These are phyloP conservation scores for Carpediemonas membranifera DNA, from an alignment of 78 protist species.

Conservation along the genomic window DNA sequence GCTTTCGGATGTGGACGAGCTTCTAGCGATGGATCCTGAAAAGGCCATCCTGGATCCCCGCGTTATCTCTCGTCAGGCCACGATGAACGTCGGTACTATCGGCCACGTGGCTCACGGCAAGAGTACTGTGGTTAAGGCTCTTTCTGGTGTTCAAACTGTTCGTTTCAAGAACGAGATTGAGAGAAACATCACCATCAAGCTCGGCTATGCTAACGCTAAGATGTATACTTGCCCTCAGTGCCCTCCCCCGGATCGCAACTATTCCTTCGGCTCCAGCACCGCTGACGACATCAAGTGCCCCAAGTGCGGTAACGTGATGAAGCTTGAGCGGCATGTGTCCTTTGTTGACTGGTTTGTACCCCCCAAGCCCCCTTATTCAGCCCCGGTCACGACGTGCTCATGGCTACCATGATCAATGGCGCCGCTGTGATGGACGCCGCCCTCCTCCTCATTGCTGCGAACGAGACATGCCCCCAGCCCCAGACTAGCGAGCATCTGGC, in stretches of 20 bases:
- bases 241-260: conserved; percentile 51
- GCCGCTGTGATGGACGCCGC: conserved; percentile 99
- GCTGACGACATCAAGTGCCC: neutral
- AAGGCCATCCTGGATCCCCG: conserved; percentile 74
- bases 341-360: conserved; percentile 75
- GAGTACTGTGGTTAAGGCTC: conserved; percentile 95
- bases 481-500: conserved; percentile 87
- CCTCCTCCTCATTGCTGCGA: conserved; percentile 92
- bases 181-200: conserved; percentile 97
- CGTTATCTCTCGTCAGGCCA: conserved; percentile 93
- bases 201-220: conserved; percentile 99
- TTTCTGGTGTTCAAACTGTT: conserved; percentile 80
- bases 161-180: conserved; percentile 89
- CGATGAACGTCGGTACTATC: conserved; percentile 96
- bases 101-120: conserved; percentile 99
- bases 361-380: conserved; percentile 84
- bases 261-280: conserved; percentile 6
- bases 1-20: too few species aligned
- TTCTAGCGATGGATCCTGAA: too few species aligned
- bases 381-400: conserved; percentile 97
- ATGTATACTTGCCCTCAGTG: conserved; percentile 60
- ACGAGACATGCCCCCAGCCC: conserved; percentile 99
- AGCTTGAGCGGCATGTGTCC: conserved; percentile 41
- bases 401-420: conserved; percentile 99
- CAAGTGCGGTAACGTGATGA: neutral